A percentile compares a stretch with the other conserved stretches of the same genome.
These are phyloP conservation scores for Pisolithus tinctorius DNA, from an alignment of 768 basidiomycete genomes.

Conservation along the genomic window DNA sequence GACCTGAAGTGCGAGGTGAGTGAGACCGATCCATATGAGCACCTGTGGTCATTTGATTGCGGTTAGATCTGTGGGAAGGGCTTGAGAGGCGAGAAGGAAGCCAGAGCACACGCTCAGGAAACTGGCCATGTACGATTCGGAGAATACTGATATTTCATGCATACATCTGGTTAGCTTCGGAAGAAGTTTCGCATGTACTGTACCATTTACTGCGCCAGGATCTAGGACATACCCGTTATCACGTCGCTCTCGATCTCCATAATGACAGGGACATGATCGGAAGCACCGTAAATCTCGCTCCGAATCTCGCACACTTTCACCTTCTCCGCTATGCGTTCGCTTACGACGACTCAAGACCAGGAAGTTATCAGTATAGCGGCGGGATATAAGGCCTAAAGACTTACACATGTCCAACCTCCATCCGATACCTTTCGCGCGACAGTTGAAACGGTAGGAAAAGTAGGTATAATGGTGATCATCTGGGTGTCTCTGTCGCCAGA, in stretches of 20 bases:
- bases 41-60: constrained; percentile 1
- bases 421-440: constrained; percentile 71
- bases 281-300: constrained; percentile 79
- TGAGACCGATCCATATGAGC: constrained; percentile 2
- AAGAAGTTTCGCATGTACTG: neutral
- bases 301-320: constrained; percentile 84
- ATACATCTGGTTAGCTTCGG: neutral
- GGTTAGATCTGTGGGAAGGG: constrained; percentile 72
- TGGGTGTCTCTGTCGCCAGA: constrained; percentile 73
- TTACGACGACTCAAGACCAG: constrained; percentile 55
- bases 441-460: constrained; percentile 79
- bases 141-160: constrained; percentile 50
- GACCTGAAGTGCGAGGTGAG: constrained; percentile 81
- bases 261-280: constrained; percentile 78
- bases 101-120: constrained; percentile 76
- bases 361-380: constrained; percentile 1
- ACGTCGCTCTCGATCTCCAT: constrained; percentile 57
- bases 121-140: constrained; percentile 85
- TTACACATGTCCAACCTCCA: constrained; percentile 87
- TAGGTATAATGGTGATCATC: constrained; percentile 73
- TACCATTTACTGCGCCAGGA: neutral
- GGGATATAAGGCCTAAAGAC: constrained; percentile 13
- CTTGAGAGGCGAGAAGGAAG: constrained; percentile 91
- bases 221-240: constrained; percentile 18
- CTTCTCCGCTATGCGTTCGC: constrained; percentile 56